Evolutionary conservation across 2,329 filamentous ascomycete species (phyloP).

Genomic region (Aureobasidium sp.): DNA sequence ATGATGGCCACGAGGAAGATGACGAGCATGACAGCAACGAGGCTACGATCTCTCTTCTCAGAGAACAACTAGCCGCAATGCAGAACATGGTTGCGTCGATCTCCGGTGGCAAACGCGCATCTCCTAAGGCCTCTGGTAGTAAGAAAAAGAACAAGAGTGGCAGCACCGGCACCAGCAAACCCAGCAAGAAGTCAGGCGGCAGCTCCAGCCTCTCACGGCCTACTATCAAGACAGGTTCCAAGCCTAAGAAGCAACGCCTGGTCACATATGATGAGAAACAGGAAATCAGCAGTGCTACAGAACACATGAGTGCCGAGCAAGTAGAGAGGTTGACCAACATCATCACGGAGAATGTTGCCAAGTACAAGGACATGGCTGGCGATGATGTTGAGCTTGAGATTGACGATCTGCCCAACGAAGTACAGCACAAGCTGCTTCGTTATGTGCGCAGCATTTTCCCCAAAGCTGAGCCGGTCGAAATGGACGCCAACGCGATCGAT

Average conservation of each 20-base stretch:
- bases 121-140: slow-evolving; percentile 36
- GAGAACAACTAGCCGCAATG: slow-evolving; percentile 54
- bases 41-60: slow-evolving; percentile 60
- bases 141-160: slow-evolving; percentile 36
- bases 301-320: slow-evolving; percentile 65
- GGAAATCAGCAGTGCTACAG: slow-evolving; percentile 57
- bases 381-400: slow-evolving; percentile 61
- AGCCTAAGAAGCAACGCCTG: slow-evolving; percentile 55
- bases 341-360: slow-evolving; percentile 75
- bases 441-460: slow-evolving; percentile 43
- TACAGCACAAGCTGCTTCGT: slow-evolving; percentile 49
- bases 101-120: slow-evolving; percentile 47
- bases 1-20: slow-evolving; percentile 52
- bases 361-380: slow-evolving; percentile 56
- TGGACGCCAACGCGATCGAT: slow-evolving; percentile 34
- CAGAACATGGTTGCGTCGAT: slow-evolving; percentile 30
- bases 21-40: slow-evolving; percentile 33
- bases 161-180: slow-evolving; percentile 20
- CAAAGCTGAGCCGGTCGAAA: slow-evolving; percentile 20
- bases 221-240: slow-evolving; percentile 35
- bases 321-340: slow-evolving; percentile 78
- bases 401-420: slow-evolving; percentile 49
- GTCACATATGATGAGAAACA: slow-evolving; percentile 79
- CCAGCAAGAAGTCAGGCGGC: slow-evolving; percentile 30
- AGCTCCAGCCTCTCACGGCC: slow-evolving; percentile 19